Conservation (phyloP, 1,284 basidiomycete species). For the Vanrija sp. region DNA sequence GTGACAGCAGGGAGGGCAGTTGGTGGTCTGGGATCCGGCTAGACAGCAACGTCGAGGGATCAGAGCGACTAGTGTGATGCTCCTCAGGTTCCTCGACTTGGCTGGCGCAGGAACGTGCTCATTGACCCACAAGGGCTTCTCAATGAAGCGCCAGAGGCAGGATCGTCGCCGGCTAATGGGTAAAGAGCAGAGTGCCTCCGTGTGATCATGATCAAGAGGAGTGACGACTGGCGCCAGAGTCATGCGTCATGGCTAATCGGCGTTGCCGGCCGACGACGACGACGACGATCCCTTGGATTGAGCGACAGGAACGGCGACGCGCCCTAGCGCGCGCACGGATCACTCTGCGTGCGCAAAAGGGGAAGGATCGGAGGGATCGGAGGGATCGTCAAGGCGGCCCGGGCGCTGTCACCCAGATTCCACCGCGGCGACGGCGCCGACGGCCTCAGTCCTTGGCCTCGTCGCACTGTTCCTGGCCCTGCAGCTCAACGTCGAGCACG, state of each 20-base stretch:
- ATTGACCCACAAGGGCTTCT: no score
- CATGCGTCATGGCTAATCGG: neutral
- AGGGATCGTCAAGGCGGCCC: no score
- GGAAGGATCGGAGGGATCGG: no score
- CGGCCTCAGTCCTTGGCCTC: no score
- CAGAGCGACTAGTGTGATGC: neutral
- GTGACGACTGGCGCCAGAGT: neutral
- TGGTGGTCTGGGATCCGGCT: neutral
- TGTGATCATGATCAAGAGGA: neutral
- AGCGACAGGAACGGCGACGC: constrained; percentile 3
- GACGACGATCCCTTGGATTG: constrained; percentile 10
- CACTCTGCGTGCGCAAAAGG: no score
- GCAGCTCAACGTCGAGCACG: no score
- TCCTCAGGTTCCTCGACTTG: no score
- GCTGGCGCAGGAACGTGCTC: no score
- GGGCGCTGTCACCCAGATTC: no score
- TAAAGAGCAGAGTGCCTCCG: neutral
- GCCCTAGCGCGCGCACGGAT: no score
- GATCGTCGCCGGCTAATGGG: neutral
- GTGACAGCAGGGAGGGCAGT: neutral
- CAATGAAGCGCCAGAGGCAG: neutral
- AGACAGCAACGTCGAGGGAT: neutral
- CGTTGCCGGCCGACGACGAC: neutral
- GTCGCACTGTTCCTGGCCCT: no score
- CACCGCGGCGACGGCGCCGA: no score